Percentiles rank a stretch among this genome's conserved stretches.
Conservation (phyloP, 2,329 filamentous ascomycete species). For the Dactylella cylindrospora region DNA sequence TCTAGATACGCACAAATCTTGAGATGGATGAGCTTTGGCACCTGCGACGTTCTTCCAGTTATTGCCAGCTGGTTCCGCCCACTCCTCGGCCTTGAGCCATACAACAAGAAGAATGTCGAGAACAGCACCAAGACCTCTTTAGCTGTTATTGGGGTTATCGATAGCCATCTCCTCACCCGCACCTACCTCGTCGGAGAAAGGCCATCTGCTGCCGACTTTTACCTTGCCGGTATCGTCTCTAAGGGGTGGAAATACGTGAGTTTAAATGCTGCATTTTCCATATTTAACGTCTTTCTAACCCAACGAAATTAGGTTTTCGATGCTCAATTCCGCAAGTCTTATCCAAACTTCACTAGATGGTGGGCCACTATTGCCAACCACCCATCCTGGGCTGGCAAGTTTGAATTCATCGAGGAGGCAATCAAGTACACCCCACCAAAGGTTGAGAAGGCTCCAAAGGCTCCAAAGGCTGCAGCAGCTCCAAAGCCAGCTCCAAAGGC, state of each 20-base stretch:
- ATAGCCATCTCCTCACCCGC: conserved; percentile 86
- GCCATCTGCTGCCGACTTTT: conserved; percentile 93
- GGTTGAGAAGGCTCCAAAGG: conserved; percentile 59
- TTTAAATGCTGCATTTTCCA: conserved; percentile 2
- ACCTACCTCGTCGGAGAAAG: conserved; percentile 98
- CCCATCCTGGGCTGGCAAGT: conserved; percentile 76
- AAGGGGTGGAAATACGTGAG: conserved; percentile 80
- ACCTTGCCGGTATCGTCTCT: conserved; percentile 73
- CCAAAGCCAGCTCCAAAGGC: conserved; percentile 55
- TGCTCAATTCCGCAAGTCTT: conserved; percentile 77
- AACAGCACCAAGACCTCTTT: conserved; percentile 69
- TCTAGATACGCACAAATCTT: conserved; percentile 86
- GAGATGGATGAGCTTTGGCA: conserved; percentile 97
- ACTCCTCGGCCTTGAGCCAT: conserved; percentile 74
- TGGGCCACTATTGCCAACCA: conserved; percentile 92
- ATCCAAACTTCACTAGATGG: conserved; percentile 90
- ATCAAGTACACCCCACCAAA: conserved; percentile 69
- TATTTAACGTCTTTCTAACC: not conserved
- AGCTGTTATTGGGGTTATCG: conserved; percentile 71
- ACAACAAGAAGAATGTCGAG: conserved; percentile 98
- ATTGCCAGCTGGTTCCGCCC: conserved; percentile 83
- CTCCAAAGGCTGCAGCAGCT: conserved; percentile 54
- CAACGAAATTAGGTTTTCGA: conserved; percentile 65
- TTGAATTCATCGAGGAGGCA: conserved; percentile 78
- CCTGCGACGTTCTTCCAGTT: conserved; percentile 74